Base-by-base conservation (phyloP, 345 rosid genomes). In the Murraya koenigii region DNA sequence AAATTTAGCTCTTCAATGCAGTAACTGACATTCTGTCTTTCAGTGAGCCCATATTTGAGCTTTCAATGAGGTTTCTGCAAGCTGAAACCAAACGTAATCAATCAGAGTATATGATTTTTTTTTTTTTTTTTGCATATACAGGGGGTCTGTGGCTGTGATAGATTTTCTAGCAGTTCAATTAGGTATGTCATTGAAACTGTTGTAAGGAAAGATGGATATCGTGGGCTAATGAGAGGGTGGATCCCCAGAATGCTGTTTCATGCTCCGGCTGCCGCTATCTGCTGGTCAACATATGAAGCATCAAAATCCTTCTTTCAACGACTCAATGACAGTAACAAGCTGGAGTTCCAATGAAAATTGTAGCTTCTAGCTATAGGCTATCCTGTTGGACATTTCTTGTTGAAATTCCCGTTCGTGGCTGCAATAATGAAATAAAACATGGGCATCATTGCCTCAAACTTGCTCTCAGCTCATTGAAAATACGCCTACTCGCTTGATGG, bases 231-330 rank as follows among this genome's bases (percentile, higher is more conserved):
- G 83, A 83, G 97, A 71, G 92, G 97, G 54, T 90, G 94, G 94
- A 79, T 88, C 0, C 94, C 94, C 0, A 86, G 94, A 67, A 87
- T 89, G 87, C 81, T 90, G 15, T 92, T 92, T 71, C 94, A 92
- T 79, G 94, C 97, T 58, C 93, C 94, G 2, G 94, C 94, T 5
- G 92, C 94, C 67, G 88, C 93, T 3, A 90, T 92, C 55, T 88
- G 92, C 77, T 90, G 94, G 94, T 90, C 93, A 10, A 89, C 93
- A 32, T 89, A 92, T 63, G 94, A 90, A 82, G 92, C 91, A 0
- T 83, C 89, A 6, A 92, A 92, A 80, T 52, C 86, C 62, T 87
- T 86, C 85, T 86, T 91, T 74, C 88, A 88, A 15, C 78, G 77
- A 41, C 74, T 81, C 49, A 86, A 87, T 75, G 72, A 41, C 47